Conservation (phyloP, 139 green algal genomes). For the Chlamydomonas sphaeroides region DNA sequence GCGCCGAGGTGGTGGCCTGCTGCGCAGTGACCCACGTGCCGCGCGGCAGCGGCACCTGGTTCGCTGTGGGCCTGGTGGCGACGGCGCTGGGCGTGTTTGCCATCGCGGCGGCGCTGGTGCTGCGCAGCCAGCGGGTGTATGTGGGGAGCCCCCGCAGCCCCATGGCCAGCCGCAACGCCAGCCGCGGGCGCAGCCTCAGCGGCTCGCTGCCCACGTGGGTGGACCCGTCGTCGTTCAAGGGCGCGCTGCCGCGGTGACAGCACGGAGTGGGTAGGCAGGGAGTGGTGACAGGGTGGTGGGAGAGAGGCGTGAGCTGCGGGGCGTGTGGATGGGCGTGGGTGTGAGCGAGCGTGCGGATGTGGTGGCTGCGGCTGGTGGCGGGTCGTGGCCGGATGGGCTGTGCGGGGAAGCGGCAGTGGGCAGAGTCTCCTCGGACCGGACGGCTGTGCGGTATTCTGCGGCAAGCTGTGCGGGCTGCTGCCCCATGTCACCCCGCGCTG, state of each 20-base stretch:
- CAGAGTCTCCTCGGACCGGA: too few relatives aligned
- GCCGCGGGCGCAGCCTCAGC: background rate
- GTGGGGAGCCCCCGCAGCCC: background rate
- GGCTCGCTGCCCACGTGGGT: conserved; percentile 21
- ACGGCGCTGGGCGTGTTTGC: background rate
- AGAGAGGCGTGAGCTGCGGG: too few relatives aligned
- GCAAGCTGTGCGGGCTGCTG: too few relatives aligned
- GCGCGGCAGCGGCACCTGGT: background rate
- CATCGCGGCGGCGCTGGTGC: background rate
- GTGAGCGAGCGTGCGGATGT: too few relatives aligned
- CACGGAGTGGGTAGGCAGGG: too few relatives aligned
- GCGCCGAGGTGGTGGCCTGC: conserved; percentile 11
- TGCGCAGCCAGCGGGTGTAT: conserved; percentile 19
- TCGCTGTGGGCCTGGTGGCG: background rate
- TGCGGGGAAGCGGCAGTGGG: too few relatives aligned
- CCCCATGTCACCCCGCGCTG: too few relatives aligned
- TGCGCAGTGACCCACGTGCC: conserved; percentile 15
- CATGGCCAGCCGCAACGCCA: background rate
- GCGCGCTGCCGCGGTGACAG: conserved; percentile 7
- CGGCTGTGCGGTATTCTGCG: too few relatives aligned
- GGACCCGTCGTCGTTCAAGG: background rate
- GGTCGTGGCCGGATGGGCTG: too few relatives aligned
- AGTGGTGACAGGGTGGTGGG: too few relatives aligned
- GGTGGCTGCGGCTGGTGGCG: too few relatives aligned
- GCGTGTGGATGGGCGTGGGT: too few relatives aligned